A percentile compares a stretch with the other conserved stretches of the same genome.
phyloP scores from a whole-genome alignment of 306 rosid genomes.

The Malus sylvestris region DNA sequence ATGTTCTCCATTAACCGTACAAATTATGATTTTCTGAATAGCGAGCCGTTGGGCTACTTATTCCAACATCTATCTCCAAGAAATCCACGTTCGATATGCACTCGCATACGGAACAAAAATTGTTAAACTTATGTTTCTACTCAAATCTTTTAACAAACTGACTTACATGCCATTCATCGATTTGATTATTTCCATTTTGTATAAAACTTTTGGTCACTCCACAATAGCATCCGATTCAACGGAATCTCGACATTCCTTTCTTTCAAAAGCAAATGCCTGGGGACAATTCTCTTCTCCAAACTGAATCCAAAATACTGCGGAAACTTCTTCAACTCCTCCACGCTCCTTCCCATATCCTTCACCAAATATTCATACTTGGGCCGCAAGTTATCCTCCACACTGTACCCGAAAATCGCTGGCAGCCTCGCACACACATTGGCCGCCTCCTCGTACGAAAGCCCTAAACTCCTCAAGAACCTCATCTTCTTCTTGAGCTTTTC shows the following conservation, averaged over 20 bases:
- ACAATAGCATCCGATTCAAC: constrained; percentile 55
- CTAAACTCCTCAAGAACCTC: constrained; percentile 37
- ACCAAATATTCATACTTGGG: constrained; percentile 58
- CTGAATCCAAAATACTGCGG: constrained; percentile 83
- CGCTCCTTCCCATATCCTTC: constrained; percentile 55
- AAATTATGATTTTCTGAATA: too few species aligned
- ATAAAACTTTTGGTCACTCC: constrained; percentile 64
- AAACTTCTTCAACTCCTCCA: constrained; percentile 60
- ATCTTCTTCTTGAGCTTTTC: constrained; percentile 49
- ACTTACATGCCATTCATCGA: too few species aligned
- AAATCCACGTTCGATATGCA: too few species aligned
- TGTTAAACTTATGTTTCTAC: too few species aligned
- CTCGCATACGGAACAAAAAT: too few species aligned
- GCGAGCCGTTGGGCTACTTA: too few species aligned
- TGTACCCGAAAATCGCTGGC: constrained; percentile 79
- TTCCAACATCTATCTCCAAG: too few species aligned
- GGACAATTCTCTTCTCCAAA: constrained; percentile 53
- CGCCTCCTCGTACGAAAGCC: constrained; percentile 52
- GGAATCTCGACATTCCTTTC: constrained; percentile 50
- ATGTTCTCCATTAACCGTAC: too few species aligned
- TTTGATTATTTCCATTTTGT: constrained; percentile 35
- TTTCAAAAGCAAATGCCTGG: constrained; percentile 67
- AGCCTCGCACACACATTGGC: constrained; percentile 30
- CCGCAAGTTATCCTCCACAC: constrained; percentile 47
- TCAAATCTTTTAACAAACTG: too few species aligned